Evolutionary conservation across 495 filamentous ascomycete species (phyloP).

Genomic region (Recurvomyces mirabilis): DNA sequence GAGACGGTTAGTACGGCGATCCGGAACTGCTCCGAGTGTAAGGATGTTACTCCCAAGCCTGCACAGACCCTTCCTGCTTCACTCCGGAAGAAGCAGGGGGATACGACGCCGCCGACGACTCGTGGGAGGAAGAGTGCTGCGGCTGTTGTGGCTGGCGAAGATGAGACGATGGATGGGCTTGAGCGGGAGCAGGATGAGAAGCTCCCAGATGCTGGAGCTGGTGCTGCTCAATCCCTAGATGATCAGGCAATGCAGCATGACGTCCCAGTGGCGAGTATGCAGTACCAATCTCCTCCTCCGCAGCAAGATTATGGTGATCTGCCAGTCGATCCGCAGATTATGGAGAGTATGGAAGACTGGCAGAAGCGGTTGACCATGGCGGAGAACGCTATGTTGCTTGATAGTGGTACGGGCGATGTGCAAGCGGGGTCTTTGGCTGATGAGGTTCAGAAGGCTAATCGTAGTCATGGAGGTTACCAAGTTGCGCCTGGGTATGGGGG

Average conservation of each 20-base stretch:
- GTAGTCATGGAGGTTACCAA: not conserved
- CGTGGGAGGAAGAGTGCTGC: too few relatives aligned
- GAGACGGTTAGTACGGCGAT: constrained; percentile 93
- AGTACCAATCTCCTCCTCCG: not conserved
- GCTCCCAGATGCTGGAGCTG: not conserved
- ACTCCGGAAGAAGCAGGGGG: too few relatives aligned
- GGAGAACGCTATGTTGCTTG: too few relatives aligned
- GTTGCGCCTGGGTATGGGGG: not conserved
- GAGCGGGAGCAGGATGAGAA: not conserved
- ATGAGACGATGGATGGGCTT: not conserved
- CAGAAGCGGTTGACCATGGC: not conserved
- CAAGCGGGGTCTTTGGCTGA: not conserved
- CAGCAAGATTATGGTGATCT: constrained; percentile 14
- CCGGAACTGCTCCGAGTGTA: constrained; percentile 75
- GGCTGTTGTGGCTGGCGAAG: too few relatives aligned
- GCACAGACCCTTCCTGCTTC: constrained; percentile 1
- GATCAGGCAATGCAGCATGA: too few relatives aligned
- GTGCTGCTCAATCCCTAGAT: too few relatives aligned
- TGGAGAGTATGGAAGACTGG: constrained; percentile 18
- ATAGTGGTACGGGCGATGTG: not conserved
- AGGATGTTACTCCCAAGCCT: constrained; percentile 12
- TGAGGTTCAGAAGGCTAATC: not conserved
- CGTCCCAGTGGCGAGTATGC: constrained; percentile 18
- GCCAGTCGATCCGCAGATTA: constrained; percentile 23
- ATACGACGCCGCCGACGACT: too few relatives aligned